These are phyloP conservation scores for Emericellopsis cladophorae DNA, from an alignment of 2,329 filamentous ascomycete species.

Conservation along the genomic window DNA sequence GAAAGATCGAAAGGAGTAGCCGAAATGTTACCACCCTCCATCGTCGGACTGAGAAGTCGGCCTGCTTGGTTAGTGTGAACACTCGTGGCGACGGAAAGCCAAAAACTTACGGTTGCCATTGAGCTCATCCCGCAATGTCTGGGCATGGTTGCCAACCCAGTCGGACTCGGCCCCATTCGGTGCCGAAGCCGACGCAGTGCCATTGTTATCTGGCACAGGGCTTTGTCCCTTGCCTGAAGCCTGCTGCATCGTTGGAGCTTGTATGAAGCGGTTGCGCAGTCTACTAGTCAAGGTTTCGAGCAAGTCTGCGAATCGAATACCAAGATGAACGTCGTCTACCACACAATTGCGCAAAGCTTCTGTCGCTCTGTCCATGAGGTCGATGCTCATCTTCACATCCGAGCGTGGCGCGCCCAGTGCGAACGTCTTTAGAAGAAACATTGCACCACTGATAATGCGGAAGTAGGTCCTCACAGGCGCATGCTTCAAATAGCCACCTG, in stretches of 20 bases:
- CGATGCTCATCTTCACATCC: slow-evolving; percentile 64
- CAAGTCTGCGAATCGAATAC: slow-evolving; percentile 72
- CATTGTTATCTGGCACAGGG: slow-evolving; percentile 18
- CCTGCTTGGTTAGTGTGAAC: slow-evolving; percentile 16
- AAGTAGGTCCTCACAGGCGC: slow-evolving; percentile 78
- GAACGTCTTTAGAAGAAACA: slow-evolving; percentile 78
- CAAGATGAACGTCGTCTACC: slow-evolving; percentile 75
- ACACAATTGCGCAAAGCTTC: slow-evolving; percentile 64
- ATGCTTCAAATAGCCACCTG: slow-evolving; percentile 66
- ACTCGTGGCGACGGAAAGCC: not conserved
- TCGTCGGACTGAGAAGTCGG: slow-evolving; percentile 16
- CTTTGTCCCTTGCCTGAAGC: slow-evolving; percentile 27
- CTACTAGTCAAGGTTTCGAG: slow-evolving; percentile 68
- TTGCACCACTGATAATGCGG: slow-evolving; percentile 72
- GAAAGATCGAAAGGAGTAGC: slow-evolving; percentile 50
- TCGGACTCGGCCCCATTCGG: slow-evolving; percentile 12
- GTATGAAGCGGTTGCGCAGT: slow-evolving; percentile 63
- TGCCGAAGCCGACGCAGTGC: slow-evolving; percentile 9
- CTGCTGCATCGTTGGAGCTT: slow-evolving; percentile 36
- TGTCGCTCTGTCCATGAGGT: slow-evolving; percentile 63
- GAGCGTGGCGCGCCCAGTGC: slow-evolving; percentile 67
- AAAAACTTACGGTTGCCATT: slow-evolving; percentile 18
- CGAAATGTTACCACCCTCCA: slow-evolving; percentile 35
- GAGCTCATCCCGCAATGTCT: slow-evolving; percentile 26
- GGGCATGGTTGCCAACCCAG: slow-evolving; percentile 24